These are phyloP conservation scores for Excoecaria agallocha DNA, from an alignment of 345 rosid species.

Conservation along the genomic window DNA sequence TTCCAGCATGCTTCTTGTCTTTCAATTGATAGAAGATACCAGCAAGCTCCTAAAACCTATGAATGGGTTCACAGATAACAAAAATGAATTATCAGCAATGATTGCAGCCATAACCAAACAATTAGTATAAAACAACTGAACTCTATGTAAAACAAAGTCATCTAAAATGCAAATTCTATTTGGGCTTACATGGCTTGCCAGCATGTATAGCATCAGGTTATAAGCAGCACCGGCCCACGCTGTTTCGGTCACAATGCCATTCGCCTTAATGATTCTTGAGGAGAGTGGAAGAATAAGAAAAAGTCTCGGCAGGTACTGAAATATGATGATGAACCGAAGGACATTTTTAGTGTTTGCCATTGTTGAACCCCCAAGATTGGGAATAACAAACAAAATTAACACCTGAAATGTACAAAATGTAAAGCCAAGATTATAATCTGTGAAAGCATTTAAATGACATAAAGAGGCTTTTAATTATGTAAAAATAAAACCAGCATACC, in stretches of 20 bases:
- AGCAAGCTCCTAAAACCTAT: slow-evolving; percentile 94
- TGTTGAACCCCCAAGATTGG: slow-evolving; percentile 66
- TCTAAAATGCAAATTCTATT: no score
- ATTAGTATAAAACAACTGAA: no score
- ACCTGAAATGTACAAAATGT: slow-evolving; percentile 42
- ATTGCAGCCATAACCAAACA: no score
- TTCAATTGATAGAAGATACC: slow-evolving; percentile 88
- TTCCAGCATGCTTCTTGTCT: slow-evolving; percentile 87
- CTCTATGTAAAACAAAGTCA: no score
- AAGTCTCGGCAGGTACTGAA: slow-evolving; percentile 74
- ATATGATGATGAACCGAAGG: slow-evolving; percentile 78
- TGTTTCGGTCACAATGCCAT: slow-evolving; percentile 85
- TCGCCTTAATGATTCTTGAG: slow-evolving; percentile 71
- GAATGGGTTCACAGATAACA: not conserved
- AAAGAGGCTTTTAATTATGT: no score
- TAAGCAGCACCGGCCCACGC: slow-evolving; percentile 98
- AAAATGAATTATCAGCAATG: no score
- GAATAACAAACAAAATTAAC: slow-evolving; percentile 75
- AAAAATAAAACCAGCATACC: slow-evolving; percentile 31
- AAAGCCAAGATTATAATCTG: not conserved
- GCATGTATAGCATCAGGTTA: slow-evolving; percentile 84
- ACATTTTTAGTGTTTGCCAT: slow-evolving; percentile 78
- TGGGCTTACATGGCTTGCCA: slow-evolving; percentile 90
- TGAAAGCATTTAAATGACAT: not conserved
- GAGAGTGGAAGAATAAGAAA: slow-evolving; percentile 74